Evolutionary conservation across 768 basidiomycete species (phyloP).

Genomic region (Dacryopinax primogenitus): DNA sequence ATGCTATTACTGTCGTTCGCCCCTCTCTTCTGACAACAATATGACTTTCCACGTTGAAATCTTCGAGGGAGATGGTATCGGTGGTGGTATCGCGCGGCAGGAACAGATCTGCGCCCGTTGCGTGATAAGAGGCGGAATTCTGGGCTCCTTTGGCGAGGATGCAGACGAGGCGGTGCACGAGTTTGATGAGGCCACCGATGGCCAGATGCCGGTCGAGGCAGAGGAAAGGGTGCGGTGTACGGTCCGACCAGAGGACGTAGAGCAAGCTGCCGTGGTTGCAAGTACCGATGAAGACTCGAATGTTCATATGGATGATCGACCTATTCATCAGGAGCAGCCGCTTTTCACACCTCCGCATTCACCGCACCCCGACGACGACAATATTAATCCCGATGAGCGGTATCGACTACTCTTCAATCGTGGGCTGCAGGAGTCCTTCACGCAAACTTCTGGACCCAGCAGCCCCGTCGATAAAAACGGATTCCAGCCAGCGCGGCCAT

Average conservation of each 20-base stretch:
- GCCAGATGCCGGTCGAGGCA: neutral
- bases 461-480: too few species aligned
- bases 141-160: neutral
- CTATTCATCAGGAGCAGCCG: neutral
- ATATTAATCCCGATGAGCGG: neutral
- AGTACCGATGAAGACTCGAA: neutral
- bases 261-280: neutral
- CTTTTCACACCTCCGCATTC: conserved; percentile 5
- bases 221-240: neutral
- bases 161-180: neutral
- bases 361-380: neutral
- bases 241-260: neutral
- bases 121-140: conserved; percentile 6
- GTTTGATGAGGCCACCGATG: neutral
- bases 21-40: conserved; percentile 1
- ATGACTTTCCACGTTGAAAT: conserved; percentile 3
- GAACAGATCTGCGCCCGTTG: conserved; percentile 4
- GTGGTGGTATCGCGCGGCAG: neutral
- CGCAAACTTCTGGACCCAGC: neutral
- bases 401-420: neutral
- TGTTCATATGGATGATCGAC: neutral
- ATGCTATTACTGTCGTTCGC: conserved; percentile 3
- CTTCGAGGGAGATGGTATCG: conserved; percentile 1
- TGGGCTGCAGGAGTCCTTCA: neutral
- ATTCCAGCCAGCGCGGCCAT: neutral